A percentile compares a stretch with the other conserved stretches of the same genome.
Evolutionary conservation across 306 rosid genomes (phyloP).

Genomic region (Dryas octopetala): DNA sequence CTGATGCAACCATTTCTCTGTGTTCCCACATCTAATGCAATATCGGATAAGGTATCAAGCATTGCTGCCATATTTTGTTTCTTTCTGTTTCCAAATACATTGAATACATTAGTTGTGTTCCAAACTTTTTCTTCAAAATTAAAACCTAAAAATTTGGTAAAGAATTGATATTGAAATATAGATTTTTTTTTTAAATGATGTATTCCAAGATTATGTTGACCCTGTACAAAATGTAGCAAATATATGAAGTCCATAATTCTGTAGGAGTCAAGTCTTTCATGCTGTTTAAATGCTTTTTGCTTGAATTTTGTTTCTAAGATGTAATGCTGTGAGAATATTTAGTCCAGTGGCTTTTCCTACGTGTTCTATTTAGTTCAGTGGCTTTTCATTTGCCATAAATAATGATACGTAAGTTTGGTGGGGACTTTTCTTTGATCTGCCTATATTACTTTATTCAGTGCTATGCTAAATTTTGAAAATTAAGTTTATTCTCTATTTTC

Average conservation of each 20-base stretch:
- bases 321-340: not conserved
- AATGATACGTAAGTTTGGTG: not conserved
- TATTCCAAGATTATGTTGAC: not conserved
- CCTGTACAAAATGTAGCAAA: not conserved
- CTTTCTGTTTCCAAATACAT: constrained; percentile 27
- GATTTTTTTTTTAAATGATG: not conserved
- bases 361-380: not conserved
- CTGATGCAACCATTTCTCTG: constrained; percentile 38
- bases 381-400: not conserved
- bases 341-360: not conserved
- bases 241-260: not conserved
- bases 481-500: constrained; percentile 18
- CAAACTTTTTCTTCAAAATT: not conserved
- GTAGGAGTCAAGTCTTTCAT: not conserved
- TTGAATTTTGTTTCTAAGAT: not conserved
- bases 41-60: constrained; percentile 53
- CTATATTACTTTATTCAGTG: not conserved
- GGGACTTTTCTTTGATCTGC: not conserved
- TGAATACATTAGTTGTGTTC: not conserved
- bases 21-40: constrained; percentile 32
- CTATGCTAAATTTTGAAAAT: not conserved
- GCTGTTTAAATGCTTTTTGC: not conserved
- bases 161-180: not conserved
- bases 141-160: not conserved
- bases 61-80: constrained; percentile 25